A percentile compares a stretch with the other conserved stretches of the same genome.
These are phyloP conservation scores for Scalesia atractyloides DNA, from an alignment of 129 eudicot genomes.

Conservation along the genomic window DNA sequence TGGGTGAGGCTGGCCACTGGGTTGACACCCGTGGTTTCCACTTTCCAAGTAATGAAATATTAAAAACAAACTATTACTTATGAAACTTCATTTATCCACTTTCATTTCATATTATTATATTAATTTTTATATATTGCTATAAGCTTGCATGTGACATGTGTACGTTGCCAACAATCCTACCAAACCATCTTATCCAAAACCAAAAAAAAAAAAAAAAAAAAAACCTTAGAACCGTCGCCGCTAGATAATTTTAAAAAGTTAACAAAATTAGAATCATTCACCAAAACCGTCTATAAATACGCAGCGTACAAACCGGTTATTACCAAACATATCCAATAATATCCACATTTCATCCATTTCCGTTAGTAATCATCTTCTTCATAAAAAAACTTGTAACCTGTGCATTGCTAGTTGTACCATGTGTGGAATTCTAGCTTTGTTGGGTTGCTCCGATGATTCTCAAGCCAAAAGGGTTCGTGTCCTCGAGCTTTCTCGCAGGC, in stretches of 20 bases:
- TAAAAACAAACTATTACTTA: too few species aligned
- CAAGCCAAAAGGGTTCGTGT: constrained; percentile 92
- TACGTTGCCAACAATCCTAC: neutral
- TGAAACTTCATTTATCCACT: too few species aligned
- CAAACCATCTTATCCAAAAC: neutral
- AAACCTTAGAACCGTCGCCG: constrained; percentile 29
- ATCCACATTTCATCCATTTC: constrained; percentile 2
- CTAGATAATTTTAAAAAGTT: neutral
- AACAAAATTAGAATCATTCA: constrained; percentile 1
- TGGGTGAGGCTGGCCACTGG: too few species aligned
- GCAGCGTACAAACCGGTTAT: constrained; percentile 22
- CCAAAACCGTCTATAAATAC: constrained; percentile 33
- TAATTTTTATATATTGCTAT: too few species aligned
- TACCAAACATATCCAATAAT: constrained; percentile 16
- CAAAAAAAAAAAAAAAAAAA: neutral
- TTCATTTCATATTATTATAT: too few species aligned
- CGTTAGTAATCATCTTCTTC: neutral
- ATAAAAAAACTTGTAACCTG: neutral
- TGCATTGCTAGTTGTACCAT: constrained; percentile 35
- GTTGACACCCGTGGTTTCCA: too few species aligned
- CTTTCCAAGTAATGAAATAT: too few species aligned
- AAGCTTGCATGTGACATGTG: neutral
- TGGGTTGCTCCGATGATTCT: constrained; percentile 88
- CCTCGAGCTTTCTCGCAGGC: constrained; percentile 97
- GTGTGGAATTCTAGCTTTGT: constrained; percentile 90